These are phyloP conservation scores for Stachybotrys chlorohalonatus DNA, from an alignment of 2,329 filamentous ascomycete genomes.

Conservation along the genomic window DNA sequence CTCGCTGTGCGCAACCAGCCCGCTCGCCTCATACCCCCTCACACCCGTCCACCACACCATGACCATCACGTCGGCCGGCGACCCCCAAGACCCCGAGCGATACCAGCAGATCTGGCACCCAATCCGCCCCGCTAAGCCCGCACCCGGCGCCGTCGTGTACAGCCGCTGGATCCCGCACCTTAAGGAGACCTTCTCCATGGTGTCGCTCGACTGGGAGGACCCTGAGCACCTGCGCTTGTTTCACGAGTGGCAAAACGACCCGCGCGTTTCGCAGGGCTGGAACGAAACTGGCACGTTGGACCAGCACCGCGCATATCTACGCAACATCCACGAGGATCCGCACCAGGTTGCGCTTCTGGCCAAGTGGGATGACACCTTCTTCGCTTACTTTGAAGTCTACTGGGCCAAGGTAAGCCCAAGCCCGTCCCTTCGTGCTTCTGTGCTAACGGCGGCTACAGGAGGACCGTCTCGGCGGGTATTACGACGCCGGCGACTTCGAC, in stretches of 20 bases:
- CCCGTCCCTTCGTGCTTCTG: too few species aligned
- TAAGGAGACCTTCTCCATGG: slow-evolving; percentile 67
- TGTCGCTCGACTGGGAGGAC: slow-evolving; percentile 60
- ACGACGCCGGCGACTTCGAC: slow-evolving; percentile 45
- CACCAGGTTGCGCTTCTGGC: slow-evolving; percentile 64
- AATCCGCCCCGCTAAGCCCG: slow-evolving; percentile 61
- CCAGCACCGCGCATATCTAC: slow-evolving; percentile 64
- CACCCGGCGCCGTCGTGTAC: slow-evolving; percentile 62
- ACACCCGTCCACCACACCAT: slow-evolving; percentile 38
- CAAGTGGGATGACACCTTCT: slow-evolving; percentile 59
- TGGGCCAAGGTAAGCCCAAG: slow-evolving; percentile 50
- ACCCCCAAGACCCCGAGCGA: slow-evolving; percentile 29
- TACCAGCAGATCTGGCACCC: slow-evolving; percentile 57
- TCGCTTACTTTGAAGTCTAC: slow-evolving; percentile 75
- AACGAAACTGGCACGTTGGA: slow-evolving; percentile 69
- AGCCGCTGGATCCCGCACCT: slow-evolving; percentile 72
- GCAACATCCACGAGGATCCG: slow-evolving; percentile 58
- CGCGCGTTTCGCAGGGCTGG: slow-evolving; percentile 71
- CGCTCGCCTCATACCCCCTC: slow-evolving; percentile 36
- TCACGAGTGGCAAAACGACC: slow-evolving; percentile 77
- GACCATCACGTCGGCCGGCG: slow-evolving; percentile 26
- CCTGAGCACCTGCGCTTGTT: slow-evolving; percentile 59
- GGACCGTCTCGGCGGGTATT: slow-evolving; percentile 47
- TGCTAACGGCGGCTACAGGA: slow-evolving; percentile 25
- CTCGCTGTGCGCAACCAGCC: slow-evolving; percentile 22